phyloP scores from a whole-genome alignment of 1,139 yeast species.

The Casaregolazyma suthepensis region DNA sequence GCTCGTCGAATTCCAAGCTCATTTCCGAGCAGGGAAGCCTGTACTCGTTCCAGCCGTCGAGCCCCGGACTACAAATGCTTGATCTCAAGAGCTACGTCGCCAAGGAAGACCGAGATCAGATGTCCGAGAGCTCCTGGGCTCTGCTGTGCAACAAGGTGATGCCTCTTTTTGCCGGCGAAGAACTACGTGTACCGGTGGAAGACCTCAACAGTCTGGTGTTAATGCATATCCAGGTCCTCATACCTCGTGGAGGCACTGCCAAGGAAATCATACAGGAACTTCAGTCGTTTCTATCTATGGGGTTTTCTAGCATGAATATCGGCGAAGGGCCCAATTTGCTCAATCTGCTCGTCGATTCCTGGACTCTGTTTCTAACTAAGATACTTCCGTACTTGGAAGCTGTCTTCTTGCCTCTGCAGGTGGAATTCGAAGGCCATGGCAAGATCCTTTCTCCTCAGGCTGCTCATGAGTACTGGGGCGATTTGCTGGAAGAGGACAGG shows the following conservation, averaged over 20 bases:
- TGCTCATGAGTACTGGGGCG: constrained; percentile 38
- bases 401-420: constrained; percentile 53
- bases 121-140: constrained; percentile 46
- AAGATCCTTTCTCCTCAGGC: constrained; percentile 27
- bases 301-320: constrained; percentile 40
- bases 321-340: constrained; percentile 24
- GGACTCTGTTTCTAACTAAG: constrained; percentile 52
- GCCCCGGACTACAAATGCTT: constrained; percentile 32
- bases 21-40: constrained; percentile 39
- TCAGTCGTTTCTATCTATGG: constrained; percentile 41
- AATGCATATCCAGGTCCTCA: constrained; percentile 41
- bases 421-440: constrained; percentile 42
- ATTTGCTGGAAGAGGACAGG: constrained; percentile 26
- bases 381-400: constrained; percentile 55
- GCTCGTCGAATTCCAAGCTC: constrained; percentile 43
- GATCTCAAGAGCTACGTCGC: constrained; percentile 31
- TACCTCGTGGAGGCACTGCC: constrained; percentile 37
- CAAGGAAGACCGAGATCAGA: constrained; percentile 41
- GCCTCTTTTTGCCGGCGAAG: constrained; percentile 47
- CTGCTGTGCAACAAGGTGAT: constrained; percentile 39
- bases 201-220: constrained; percentile 47
- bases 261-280: constrained; percentile 40
- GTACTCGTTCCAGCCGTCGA: constrained; percentile 43
- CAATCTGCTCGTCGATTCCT: constrained; percentile 33
- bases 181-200: constrained; percentile 48